Base-by-base conservation (phyloP, 352 stramenopile genomes). In the Phytophthora pinifolia region DNA sequence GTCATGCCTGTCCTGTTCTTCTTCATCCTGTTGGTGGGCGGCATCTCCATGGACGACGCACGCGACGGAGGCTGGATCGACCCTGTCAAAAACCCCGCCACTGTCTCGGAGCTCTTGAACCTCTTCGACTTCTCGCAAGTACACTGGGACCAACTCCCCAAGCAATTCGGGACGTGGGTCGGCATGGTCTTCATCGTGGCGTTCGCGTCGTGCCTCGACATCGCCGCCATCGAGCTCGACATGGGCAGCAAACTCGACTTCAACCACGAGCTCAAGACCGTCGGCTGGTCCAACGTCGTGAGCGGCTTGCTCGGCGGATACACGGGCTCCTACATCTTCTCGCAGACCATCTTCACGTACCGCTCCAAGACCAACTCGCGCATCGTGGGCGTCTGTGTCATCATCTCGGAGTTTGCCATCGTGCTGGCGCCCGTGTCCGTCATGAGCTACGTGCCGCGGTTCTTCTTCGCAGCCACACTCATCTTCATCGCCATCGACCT, bases 261-360 rank as follows among this genome's bases (percentile, higher is more conserved):
- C 74, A 97, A 98, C 68, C 74, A 96, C 57, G 96, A 99, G 64
- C 68, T 97, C 27, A 58, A 70, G 31, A 96, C 84, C n/a, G 95
- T 99, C 20, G 96, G 97, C n/a, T 91, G 97, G 60, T 97, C 86
- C 30, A 99, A 99, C 74, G 69, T 98, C 12, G 65, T 98, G 7
- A 98, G 84, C 39, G 97, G 97, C 0, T 14, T 99, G 15, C 85
- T 93, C 0, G 96, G 97, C 22, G 97, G 97, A 37, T 99, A 98
- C 79, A 98, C 96, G 9, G 97, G 97, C 9, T 98, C 83, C 20
- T 99, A 99, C 71, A 99, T 99, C 54, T 99, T 99, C 70, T 97
- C 79, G 25, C 97, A 99, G 79, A 98, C 94, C 27, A 98, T 99
- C 53, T 98, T 99, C 71, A 98, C 96, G 12, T 98, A 91, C 64